phyloP scores from a whole-genome alignment of 805 yeast species.

The Cyberlindnera xylosilytica region DNA sequence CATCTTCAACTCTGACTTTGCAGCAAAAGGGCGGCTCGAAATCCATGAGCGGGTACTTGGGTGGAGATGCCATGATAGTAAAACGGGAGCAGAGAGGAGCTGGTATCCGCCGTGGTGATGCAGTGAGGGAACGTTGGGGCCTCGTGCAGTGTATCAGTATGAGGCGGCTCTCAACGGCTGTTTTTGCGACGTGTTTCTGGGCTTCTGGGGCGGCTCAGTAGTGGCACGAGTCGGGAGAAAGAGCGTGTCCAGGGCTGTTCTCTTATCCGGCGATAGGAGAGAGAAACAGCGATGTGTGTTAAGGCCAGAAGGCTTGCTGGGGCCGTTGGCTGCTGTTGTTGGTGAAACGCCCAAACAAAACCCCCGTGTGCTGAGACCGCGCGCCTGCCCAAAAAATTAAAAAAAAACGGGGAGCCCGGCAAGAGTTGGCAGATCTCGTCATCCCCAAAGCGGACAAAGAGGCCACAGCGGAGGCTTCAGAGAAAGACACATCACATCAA shows the following conservation, averaged over 20 bases:
- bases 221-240: no score
- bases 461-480: no score
- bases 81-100: background rate
- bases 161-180: background rate
- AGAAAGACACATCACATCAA: background rate
- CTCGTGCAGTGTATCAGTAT: background rate
- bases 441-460: no score
- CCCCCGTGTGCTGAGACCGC: no score
- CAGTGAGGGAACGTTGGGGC: background rate
- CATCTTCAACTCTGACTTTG: constrained; percentile 16
- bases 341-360: constrained; percentile 7
- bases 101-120: background rate
- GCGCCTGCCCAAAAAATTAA: no score
- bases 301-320: background rate
- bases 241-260: no score
- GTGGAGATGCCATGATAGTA: constrained; percentile 18
- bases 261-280: no score
- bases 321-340: background rate
- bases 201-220: no score
- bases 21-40: constrained; percentile 23
- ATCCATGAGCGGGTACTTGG: constrained; percentile 19
- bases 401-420: background rate
- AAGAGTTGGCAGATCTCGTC: background rate
- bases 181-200: no score
- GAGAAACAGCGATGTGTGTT: background rate